Percentiles rank a stretch among this genome's conserved stretches.
Evolutionary conservation across 495 filamentous ascomycete genomes (phyloP).

Genomic region (Penicillium maclennaniae): DNA sequence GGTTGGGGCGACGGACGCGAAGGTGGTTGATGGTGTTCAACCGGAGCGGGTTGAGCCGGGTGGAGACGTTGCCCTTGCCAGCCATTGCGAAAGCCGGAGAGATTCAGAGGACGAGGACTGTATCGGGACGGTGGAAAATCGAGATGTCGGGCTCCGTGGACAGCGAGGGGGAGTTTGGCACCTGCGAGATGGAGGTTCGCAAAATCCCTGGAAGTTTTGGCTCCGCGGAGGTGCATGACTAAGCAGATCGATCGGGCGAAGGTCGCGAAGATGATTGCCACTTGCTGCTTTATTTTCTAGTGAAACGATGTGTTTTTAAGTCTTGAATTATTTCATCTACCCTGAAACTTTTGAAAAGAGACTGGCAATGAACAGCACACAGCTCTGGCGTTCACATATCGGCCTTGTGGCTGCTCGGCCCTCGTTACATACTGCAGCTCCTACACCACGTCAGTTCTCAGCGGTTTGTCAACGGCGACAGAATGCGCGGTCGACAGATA

Average conservation of each 20-base stretch:
- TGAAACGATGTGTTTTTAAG: not conserved
- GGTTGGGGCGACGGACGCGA: constrained; percentile 78
- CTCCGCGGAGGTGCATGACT: constrained; percentile 45
- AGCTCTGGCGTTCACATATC: constrained; percentile 14
- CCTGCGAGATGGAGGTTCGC: constrained; percentile 12
- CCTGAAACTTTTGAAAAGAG: too few species aligned
- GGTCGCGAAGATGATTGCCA: constrained; percentile 3
- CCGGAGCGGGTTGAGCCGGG: constrained; percentile 61
- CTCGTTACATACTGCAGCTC: constrained; percentile 11
- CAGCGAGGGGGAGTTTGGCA: constrained; percentile 13
- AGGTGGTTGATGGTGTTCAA: constrained; percentile 83
- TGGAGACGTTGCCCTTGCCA: constrained; percentile 42
- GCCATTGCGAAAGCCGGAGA: constrained; percentile 46
- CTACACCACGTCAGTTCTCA: constrained; percentile 21
- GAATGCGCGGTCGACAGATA: constrained; percentile 15
- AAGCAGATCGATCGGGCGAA: constrained; percentile 9
- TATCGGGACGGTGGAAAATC: not conserved
- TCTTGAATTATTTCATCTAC: not conserved
- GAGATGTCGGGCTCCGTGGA: constrained; percentile 18
- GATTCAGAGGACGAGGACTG: constrained; percentile 18
- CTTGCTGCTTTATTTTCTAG: constrained; percentile 5
- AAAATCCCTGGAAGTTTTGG: constrained; percentile 30
- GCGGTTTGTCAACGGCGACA: constrained; percentile 21
- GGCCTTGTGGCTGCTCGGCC: constrained; percentile 13
- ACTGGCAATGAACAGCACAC: constrained; percentile 26